These are phyloP conservation scores for Myriosclerotinia scirpicola DNA, from an alignment of 2,329 filamentous ascomycete genomes.

Conservation along the genomic window DNA sequence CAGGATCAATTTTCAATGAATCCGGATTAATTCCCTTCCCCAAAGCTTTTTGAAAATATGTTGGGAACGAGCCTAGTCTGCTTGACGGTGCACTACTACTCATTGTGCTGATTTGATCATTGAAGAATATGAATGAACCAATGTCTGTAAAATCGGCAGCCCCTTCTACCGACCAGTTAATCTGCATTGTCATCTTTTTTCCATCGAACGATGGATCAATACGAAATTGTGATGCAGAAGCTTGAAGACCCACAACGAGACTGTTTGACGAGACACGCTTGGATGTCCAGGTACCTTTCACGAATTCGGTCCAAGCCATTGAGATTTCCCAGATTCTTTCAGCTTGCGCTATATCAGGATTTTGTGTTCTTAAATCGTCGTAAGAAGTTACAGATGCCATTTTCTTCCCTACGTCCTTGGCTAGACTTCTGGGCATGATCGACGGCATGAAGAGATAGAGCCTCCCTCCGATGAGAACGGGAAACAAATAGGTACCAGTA, in stretches of 20 bases:
- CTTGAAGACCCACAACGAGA: not conserved
- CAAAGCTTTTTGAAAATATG: too few species aligned
- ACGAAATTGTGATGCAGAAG: too few species aligned
- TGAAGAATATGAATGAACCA: too few species aligned
- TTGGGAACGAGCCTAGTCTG: too few species aligned
- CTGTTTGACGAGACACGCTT: not conserved
- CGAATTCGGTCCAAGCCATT: conserved; percentile 22
- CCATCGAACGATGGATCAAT: too few species aligned
- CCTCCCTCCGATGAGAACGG: not conserved
- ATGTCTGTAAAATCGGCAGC: too few species aligned
- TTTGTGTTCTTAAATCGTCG: not conserved
- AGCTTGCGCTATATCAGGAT: not conserved
- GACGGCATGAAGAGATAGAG: not conserved
- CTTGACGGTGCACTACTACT: too few species aligned
- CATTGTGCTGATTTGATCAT: too few species aligned
- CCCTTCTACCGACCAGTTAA: too few species aligned
- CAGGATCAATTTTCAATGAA: too few species aligned
- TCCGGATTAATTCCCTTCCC: too few species aligned
- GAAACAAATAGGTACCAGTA: not conserved
- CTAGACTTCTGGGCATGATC: not conserved
- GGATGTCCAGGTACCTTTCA: conserved; percentile 29
- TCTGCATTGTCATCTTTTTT: too few species aligned
- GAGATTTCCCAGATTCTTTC: not conserved
- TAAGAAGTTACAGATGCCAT: not conserved
- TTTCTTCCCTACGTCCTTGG: not conserved